phyloP scores from a whole-genome alignment of 148 eudicot genomes.

The Vaccinium macrocarpon region DNA sequence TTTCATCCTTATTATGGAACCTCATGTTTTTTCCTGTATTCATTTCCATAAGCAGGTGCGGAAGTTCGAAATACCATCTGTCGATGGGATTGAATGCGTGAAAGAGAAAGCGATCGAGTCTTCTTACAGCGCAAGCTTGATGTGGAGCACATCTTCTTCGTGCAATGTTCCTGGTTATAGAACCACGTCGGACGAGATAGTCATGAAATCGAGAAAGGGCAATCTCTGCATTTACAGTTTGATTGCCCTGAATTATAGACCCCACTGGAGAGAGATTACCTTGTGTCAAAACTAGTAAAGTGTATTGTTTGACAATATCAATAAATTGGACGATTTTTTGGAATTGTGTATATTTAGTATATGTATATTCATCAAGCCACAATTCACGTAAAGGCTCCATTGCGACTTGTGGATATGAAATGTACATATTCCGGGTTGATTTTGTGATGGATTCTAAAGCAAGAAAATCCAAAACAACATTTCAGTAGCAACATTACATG shows the following conservation, averaged over 20 bases:
- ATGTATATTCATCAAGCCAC: too few species aligned
- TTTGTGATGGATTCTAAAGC: too few species aligned
- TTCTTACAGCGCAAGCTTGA: slow-evolving; percentile 63
- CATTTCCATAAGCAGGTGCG: slow-evolving; percentile 42
- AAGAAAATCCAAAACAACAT: too few species aligned
- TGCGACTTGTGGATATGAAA: too few species aligned
- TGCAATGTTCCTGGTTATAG: slow-evolving; percentile 73
- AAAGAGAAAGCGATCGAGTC: slow-evolving; percentile 47
- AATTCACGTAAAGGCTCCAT: too few species aligned
- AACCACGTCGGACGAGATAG: slow-evolving; percentile 58
- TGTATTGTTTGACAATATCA: background rate
- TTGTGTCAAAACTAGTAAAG: slow-evolving; percentile 50
- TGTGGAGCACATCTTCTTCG: too few species aligned
- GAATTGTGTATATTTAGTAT: too few species aligned
- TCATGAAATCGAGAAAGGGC: slow-evolving; percentile 53
- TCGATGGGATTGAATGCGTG: slow-evolving; percentile 83
- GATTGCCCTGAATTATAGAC: slow-evolving; percentile 63
- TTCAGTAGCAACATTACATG: too few species aligned
- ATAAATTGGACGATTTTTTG: too few species aligned
- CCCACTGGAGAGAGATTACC: slow-evolving; percentile 45
- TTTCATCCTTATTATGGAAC: slow-evolving; percentile 27
- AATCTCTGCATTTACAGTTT: slow-evolving; percentile 77
- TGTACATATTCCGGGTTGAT: too few species aligned
- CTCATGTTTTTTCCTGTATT: background rate
- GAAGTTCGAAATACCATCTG: slow-evolving; percentile 75